These are phyloP conservation scores for Pistacia integerrima DNA, from an alignment of 345 rosid species.

Conservation along the genomic window DNA sequence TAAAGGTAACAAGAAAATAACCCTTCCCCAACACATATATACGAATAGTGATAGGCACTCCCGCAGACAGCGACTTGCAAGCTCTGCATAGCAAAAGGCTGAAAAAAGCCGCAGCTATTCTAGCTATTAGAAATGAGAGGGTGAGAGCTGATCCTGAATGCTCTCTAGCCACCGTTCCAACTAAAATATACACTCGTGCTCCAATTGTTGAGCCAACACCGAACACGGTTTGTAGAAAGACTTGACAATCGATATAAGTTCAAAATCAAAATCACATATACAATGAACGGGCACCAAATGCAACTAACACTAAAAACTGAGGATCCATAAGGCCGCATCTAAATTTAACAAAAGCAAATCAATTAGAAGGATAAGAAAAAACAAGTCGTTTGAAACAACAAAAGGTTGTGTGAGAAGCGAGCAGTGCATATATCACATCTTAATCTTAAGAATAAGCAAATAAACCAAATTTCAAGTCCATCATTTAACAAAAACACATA, in stretches of 20 bases:
- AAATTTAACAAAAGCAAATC: background rate
- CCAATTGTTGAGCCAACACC: slow-evolving; percentile 98
- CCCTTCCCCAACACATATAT: slow-evolving; percentile 97
- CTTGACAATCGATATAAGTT: background rate
- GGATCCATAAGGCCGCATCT: background rate
- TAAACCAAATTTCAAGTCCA: background rate
- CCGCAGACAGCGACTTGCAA: slow-evolving; percentile 91
- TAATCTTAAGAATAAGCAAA: background rate
- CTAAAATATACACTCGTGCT: slow-evolving; percentile 95
- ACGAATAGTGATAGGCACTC: slow-evolving; percentile 96
- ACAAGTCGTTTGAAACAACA: background rate
- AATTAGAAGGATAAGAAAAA: too few species aligned
- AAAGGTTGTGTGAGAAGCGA: background rate
- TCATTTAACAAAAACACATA: background rate
- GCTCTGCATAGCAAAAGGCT: slow-evolving; percentile 96
- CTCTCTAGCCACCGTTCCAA: slow-evolving; percentile 98
- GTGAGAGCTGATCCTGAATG: slow-evolving; percentile 95
- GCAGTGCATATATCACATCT: background rate
- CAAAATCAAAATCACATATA: too few species aligned
- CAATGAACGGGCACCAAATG: too few species aligned
- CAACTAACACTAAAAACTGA: too few species aligned
- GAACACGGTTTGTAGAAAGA: slow-evolving; percentile 4
- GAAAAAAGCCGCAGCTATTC: slow-evolving; percentile 91
- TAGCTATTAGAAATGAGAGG: slow-evolving; percentile 88
- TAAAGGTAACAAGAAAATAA: slow-evolving; percentile 24